phyloP scores from a whole-genome alignment of 208 protist genomes.

The Blastocrithidia nonstop region DNA sequence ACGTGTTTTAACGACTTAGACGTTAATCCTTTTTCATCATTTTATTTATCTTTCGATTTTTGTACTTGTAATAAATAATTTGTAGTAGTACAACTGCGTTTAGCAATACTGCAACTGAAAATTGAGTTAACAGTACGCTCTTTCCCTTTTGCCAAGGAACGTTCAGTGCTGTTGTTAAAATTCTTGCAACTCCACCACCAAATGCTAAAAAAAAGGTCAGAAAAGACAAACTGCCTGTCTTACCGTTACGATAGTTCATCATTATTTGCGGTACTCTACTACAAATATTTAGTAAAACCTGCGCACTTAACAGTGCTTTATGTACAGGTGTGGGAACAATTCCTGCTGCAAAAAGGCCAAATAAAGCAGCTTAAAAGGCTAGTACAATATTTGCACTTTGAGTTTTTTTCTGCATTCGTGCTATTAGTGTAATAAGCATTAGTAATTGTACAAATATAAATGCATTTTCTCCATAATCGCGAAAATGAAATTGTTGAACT shows the following conservation, averaged over 20 bases:
- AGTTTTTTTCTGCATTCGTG: conserved; percentile 30
- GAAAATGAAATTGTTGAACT: conserved; percentile 38
- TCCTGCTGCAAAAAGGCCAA: conserved; percentile 24
- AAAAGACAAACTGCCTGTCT: conserved; percentile 62
- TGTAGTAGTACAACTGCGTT: conserved; percentile 56
- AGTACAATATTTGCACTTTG: conserved; percentile 12
- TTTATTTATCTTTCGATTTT: conserved; percentile 3
- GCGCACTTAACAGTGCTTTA: conserved; percentile 27
- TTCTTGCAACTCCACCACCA: conserved; percentile 41
- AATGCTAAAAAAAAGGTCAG: conserved; percentile 74
- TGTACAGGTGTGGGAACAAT: conserved; percentile 25
- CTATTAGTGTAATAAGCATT: conserved; percentile 47
- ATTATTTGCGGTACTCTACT: conserved; percentile 72
- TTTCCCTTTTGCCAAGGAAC: conserved; percentile 68
- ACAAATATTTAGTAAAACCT: conserved; percentile 49
- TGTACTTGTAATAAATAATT: conserved; percentile 38
- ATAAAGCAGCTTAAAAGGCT: conserved; percentile 8
- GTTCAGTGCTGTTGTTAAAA: conserved; percentile 70
- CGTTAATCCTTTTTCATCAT: no score
- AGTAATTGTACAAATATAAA: conserved; percentile 56
- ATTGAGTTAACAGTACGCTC: conserved; percentile 47
- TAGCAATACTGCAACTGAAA: conserved; percentile 29
- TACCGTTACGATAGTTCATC: conserved; percentile 41
- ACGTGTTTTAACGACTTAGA: no score
- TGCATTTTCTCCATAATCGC: conserved; percentile 69